A percentile compares a stretch with the other conserved stretches of the same genome.
phyloP scores from a whole-genome alignment of 2,329 filamentous ascomycete genomes.

The Didymella keratinophila region DNA sequence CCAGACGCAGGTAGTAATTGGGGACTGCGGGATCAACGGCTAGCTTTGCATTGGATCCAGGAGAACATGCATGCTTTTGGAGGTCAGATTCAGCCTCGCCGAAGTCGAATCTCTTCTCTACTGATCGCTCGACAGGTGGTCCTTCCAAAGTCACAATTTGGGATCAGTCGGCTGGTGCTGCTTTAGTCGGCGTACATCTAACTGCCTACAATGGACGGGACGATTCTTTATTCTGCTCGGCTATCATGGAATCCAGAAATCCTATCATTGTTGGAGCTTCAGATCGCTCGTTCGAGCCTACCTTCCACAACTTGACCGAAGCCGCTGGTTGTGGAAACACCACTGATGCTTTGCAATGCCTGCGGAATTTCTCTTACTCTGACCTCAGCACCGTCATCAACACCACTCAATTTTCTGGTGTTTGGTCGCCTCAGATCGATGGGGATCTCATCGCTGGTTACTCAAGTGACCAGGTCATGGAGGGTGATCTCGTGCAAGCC shows the following conservation, averaged over 20 bases:
- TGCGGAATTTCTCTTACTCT: not conserved
- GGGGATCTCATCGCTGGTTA: no score
- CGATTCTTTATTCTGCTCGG: slow-evolving; percentile 1
- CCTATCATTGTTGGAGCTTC: not conserved
- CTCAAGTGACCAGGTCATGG: not conserved
- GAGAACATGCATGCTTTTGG: slow-evolving; percentile 46
- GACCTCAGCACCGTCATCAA: not conserved
- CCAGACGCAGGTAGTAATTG: slow-evolving; percentile 48
- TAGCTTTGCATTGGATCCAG: slow-evolving; percentile 61
- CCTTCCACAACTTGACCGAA: not conserved
- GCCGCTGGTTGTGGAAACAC: not conserved
- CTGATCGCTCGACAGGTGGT: slow-evolving; percentile 51
- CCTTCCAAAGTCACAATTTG: slow-evolving; percentile 56
- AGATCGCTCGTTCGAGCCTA: not conserved
- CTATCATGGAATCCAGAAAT: not conserved
- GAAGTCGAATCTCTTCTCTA: not conserved
- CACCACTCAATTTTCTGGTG: not conserved
- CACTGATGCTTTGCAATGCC: not conserved
- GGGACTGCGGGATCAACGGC: slow-evolving; percentile 62
- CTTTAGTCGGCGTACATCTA: not conserved
- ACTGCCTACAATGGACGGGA: not conserved
- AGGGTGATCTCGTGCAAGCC: not conserved
- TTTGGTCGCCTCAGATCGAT: not conserved
- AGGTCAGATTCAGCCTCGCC: slow-evolving; percentile 43
- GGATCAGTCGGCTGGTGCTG: slow-evolving; percentile 63